Conservation (phyloP, 208 protist species). For the Trypanosoma boissoni region DNA sequence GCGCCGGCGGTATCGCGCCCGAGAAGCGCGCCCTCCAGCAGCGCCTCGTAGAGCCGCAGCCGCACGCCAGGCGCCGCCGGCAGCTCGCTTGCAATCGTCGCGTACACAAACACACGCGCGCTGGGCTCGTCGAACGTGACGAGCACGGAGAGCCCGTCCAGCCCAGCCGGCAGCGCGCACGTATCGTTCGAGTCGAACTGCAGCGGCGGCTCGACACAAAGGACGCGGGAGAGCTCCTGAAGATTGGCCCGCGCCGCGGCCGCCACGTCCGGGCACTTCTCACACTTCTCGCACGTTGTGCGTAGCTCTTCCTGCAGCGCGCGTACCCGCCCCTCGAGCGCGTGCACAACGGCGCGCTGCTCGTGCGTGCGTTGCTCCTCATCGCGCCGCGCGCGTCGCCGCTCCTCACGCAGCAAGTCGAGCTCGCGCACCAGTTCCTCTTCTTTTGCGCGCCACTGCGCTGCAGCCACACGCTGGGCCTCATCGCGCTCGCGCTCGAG, state of each 20-base stretch:
- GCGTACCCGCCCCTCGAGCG: conserved; percentile 36
- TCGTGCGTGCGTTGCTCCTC: conserved; percentile 32
- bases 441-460: conserved; percentile 47
- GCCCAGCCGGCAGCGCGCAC: conserved; percentile 46
- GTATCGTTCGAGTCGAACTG: conserved; percentile 66
- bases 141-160: conserved; percentile 27
- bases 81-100: conserved; percentile 61
- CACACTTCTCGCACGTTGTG: too few species aligned
- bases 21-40: conserved; percentile 74
- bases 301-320: conserved; percentile 10
- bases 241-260: conserved; percentile 22
- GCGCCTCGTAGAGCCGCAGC: conserved; percentile 61
- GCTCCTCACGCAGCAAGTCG: conserved; percentile 55
- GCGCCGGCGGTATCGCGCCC: conserved; percentile 78
- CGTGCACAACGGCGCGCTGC: too few species aligned
- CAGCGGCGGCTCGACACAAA: conserved; percentile 23
- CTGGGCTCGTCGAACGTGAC: conserved; percentile 70
- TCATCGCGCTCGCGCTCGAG: conserved; percentile 13
- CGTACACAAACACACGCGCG: conserved; percentile 75
- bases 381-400: conserved; percentile 28
- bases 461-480: conserved; percentile 22
- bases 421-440: conserved; percentile 60
- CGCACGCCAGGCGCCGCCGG: conserved; percentile 27
- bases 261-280: conserved; percentile 20
- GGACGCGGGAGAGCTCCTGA: conserved; percentile 21